Evolutionary conservation across 805 yeast species (phyloP), one percentile per base, ranked within the genome.

Genomic region (Saturnispora zaruensis): DNA sequence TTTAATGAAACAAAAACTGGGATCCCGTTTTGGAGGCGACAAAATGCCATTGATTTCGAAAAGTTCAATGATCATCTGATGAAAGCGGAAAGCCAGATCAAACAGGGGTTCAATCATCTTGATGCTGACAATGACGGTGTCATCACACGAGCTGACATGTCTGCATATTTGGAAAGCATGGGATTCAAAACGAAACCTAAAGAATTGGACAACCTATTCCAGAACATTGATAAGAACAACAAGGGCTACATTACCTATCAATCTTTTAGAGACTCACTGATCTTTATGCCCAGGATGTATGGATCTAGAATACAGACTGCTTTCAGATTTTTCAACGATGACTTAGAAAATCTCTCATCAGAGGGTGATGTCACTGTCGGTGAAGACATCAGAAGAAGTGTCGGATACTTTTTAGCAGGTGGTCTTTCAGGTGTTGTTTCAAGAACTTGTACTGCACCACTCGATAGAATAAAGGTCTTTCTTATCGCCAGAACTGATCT

Each of bases 401-500:
- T 88, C 53, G 96, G 97, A 1, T 93, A 80, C 66, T 93, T 93
- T 61, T 68, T 90, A 32, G 96, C 96, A 1, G 99, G 99, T 37
- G 99, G 99, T 0, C 66, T 90, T 20, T 86, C 96, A 1, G 99
- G 99, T 2, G 99, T 91, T 2, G 84, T 93, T 4, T 88, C 96
- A 13, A 80, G 99, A 68, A 89, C 98, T 0, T 84, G 93, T 59
- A 93, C 99, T 0, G 99, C 98, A 0, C 99, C 99, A 9, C 87
- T 93, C 55, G 99, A 93, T 66, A 77, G 99, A 63, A 78, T 93
- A 21, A 93, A 93, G 64, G 98, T 93, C 13, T 93, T 87, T 58
- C 70, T 93, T 45, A 93, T 93, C 59, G 97, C 98, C 1, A 78
- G 96, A 64, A 83, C 96, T 0, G 95, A 85, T 63, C 67, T 85